These are phyloP conservation scores for Lolium multiflorum DNA, from an alignment of 176 grass and related monocot species.

Conservation along the genomic window DNA sequence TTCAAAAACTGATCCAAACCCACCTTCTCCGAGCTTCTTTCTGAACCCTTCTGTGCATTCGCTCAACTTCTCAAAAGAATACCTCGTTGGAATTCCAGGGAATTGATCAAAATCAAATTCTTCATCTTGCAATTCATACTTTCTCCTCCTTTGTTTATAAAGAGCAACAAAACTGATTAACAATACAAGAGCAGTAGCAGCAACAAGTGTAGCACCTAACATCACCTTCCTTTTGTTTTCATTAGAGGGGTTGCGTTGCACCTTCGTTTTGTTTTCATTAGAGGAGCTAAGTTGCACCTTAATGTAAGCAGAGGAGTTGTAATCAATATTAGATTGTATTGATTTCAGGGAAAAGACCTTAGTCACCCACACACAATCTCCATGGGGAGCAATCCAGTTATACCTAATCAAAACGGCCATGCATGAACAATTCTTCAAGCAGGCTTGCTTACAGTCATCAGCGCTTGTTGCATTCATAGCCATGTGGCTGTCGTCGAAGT, in stretches of 20 bases:
- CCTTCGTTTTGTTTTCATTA: background rate
- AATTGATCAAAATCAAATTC: slow-evolving; percentile 5
- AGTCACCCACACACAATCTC: background rate
- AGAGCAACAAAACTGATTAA: background rate
- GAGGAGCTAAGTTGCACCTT: background rate
- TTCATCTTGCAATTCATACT: background rate
- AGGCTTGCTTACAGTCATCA: background rate
- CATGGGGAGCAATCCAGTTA: background rate
- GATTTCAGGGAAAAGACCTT: background rate
- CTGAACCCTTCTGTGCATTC: background rate
- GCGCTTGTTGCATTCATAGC: background rate
- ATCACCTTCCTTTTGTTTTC: background rate
- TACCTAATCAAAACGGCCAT: background rate
- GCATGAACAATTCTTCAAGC: background rate
- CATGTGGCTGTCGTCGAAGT: background rate
- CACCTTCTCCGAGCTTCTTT: background rate
- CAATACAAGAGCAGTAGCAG: background rate
- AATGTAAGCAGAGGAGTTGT: background rate
- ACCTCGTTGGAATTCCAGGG: background rate
- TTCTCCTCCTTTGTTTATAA: background rate
- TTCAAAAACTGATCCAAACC: background rate
- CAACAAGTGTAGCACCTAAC: background rate
- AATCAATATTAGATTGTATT: background rate
- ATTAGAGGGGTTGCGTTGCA: background rate
- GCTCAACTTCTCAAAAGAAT: background rate